Base-by-base conservation (phyloP, 176 grass and related monocot genomes). In the Lolium rigidum region DNA sequence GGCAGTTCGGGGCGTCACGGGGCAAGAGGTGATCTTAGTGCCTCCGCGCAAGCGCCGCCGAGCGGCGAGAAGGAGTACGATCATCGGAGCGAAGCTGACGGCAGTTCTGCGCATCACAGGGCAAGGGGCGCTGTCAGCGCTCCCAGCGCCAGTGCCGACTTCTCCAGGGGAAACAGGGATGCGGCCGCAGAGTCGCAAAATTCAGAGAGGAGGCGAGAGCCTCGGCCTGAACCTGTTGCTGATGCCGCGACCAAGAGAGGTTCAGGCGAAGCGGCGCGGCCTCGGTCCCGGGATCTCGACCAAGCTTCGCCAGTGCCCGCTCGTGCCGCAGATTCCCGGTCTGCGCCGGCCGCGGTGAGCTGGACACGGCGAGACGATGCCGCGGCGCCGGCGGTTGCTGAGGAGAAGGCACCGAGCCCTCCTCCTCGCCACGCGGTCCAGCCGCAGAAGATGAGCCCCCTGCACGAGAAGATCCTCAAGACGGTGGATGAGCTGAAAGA, bases 401-500 rank as follows among this genome's bases (percentile, higher is more conserved):
- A 54, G 2, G 83, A 20, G 18, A 85, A 88, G 74, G 73, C 71
- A 39, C 18, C 25, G 37, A 90, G 35, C 50, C 87, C 72, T 78
- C 82, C 71, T 80, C 84, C 71, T 74, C 71, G 49, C 25, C 49
- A 70, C 46, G 68, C 78, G 41, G 1, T 55, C n/a, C 21, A 56
- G 8, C 38, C 81, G 0, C 59, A 86, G 4, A 79, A 25, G 63
- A 22, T 87, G 85, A 70, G 66, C 6, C 85, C 89, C 0, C 52
- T 87, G 16, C 80, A 85, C 18, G 78, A 83, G 58, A 90, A 86
- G 92, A 95, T 98, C 74, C 80, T 95, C 5, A 91, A 82, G 89
- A 94, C 83, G 12, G 93, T 95, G 58, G 96, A 98, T 22, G 85
- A 90, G 39, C 89, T 98, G 73, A 95, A 86, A 73, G 86, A 82